Base-by-base conservation (phyloP, 2,329 filamentous ascomycete genomes). In the Neonectria faginata region DNA sequence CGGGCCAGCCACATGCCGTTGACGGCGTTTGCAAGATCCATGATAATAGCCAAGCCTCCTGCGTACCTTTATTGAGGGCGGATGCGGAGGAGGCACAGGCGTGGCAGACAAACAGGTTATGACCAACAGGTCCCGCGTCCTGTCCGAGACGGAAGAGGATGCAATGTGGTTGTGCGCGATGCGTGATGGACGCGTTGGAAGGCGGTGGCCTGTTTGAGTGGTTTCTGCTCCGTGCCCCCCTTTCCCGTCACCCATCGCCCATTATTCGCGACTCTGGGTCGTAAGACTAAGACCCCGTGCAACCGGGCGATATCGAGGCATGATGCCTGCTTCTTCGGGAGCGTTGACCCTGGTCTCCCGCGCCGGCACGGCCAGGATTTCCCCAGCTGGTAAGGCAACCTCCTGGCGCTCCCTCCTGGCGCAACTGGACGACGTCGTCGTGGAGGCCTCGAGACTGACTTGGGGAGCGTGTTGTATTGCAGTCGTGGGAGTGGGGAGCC, bases 271-370 rank as follows among this genome's bases (percentile, higher is more conserved):
- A 42, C 47, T 36, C 44, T 27, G 52, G 56, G 64, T 72, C 66
- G 68, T 73, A 69, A 72, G 29, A 29, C 29, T 29, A 69, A 72
- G 66, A 73, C n/a, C 39, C 16, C 16, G 14, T 39, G 36, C 36
- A 39, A 39, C 10, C 67, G 18, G 54, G 36, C 59, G 25, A 33
- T 36, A 55, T 57, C 42, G 55, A 59, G 62, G 57, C 53, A 65
- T 64, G 48, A 68, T 68, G 63, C 39, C 52, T 57, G 44, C 48
- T 50, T 25, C 48, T 56, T 52, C 55, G 60, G 54, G 56, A 64
- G 62, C 36, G 47, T 50, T 54, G 52, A 54, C 57, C 48, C 62
- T 64, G 33, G 48, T 47, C 65, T 67, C 64, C 68, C 62, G 58
- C 65, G 64, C 70, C 58, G 60, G 54, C 61, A 68, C 64, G 59